Percentiles rank a stretch among this genome's conserved stretches.
Evolutionary conservation across 257 asterid species (phyloP).

Genomic region (Solanum gracilifrons): DNA sequence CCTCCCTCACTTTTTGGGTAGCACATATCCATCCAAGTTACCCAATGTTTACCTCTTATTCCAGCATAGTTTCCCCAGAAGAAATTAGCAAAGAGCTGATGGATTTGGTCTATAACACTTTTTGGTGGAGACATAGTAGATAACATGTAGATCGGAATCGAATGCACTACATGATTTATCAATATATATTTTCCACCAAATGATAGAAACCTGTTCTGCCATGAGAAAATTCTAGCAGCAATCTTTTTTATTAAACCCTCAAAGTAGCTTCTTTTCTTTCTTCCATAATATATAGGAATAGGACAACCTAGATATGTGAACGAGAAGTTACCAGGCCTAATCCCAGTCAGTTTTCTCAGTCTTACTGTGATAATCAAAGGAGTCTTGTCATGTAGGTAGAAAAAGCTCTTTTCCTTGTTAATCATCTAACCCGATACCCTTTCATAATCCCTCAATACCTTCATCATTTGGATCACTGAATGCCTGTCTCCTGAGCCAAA

Average conservation of each 20-base stretch:
- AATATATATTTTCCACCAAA: neutral
- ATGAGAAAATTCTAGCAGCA: neutral
- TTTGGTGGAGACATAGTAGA: neutral
- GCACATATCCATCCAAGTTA: neutral
- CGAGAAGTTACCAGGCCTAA: neutral
- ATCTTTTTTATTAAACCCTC: neutral
- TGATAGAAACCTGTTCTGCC: neutral
- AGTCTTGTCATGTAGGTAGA: neutral
- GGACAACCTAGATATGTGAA: neutral
- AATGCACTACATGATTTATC: neutral
- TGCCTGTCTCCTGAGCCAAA: neutral
- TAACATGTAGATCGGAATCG: neutral
- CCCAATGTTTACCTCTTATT: neutral
- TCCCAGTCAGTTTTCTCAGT: neutral
- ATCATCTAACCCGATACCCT: neutral
- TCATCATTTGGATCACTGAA: too few species aligned
- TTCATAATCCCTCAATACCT: neutral
- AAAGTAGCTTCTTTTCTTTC: neutral
- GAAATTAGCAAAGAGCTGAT: neutral
- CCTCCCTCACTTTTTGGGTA: neutral
- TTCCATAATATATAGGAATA: neutral
- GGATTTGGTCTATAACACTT: neutral
- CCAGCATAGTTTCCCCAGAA: neutral
- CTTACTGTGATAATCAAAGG: neutral
- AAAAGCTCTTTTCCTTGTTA: neutral